Percentiles rank a stretch among this genome's conserved stretches.
phyloP scores from a whole-genome alignment of 495 filamentous ascomycete genomes.

The Lindgomyces ingoldianus region DNA sequence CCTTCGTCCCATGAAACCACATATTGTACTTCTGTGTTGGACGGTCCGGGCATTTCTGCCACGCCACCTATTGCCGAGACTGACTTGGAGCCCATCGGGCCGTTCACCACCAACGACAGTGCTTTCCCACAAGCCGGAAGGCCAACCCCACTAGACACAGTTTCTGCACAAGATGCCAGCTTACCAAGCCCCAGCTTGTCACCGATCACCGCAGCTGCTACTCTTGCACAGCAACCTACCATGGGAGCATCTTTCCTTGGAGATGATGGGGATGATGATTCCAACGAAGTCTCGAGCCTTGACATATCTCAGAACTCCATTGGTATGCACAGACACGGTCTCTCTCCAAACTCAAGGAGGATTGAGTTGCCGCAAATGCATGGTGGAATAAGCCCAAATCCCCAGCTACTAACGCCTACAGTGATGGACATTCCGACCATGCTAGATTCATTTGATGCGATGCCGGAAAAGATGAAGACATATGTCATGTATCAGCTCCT shows the following conservation, averaged over 20 bases:
- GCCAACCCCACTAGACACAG: constrained; percentile 56
- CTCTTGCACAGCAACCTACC: constrained; percentile 44
- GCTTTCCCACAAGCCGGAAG: constrained; percentile 26
- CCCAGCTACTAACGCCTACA: constrained; percentile 47
- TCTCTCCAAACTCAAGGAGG: constrained; percentile 11
- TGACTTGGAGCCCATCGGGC: constrained; percentile 41
- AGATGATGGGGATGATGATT: constrained; percentile 37
- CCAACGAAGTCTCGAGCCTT: constrained; percentile 36
- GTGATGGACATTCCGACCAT: constrained; percentile 77
- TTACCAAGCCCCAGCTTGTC: constrained; percentile 93
- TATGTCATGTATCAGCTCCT: constrained; percentile 97
- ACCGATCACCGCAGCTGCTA: constrained; percentile 81
- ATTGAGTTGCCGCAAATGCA: constrained; percentile 14
- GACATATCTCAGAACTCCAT: constrained; percentile 31
- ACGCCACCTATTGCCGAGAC: constrained; percentile 47
- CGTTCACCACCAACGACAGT: constrained; percentile 30
- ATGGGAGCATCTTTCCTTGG: not conserved
- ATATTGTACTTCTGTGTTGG: constrained; percentile 21
- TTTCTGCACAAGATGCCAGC: constrained; percentile 79
- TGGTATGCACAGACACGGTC: not conserved
- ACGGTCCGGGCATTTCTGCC: constrained; percentile 41
- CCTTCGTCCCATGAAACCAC: constrained; percentile 13
- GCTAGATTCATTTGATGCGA: constrained; percentile 85
- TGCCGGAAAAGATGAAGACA: constrained; percentile 83
- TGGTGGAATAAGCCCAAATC: constrained; percentile 24